A percentile compares a stretch with the other conserved stretches of the same genome.
These are phyloP conservation scores for Salvia miltiorrhiza DNA, from an alignment of 257 asterid genomes.

Conservation along the genomic window DNA sequence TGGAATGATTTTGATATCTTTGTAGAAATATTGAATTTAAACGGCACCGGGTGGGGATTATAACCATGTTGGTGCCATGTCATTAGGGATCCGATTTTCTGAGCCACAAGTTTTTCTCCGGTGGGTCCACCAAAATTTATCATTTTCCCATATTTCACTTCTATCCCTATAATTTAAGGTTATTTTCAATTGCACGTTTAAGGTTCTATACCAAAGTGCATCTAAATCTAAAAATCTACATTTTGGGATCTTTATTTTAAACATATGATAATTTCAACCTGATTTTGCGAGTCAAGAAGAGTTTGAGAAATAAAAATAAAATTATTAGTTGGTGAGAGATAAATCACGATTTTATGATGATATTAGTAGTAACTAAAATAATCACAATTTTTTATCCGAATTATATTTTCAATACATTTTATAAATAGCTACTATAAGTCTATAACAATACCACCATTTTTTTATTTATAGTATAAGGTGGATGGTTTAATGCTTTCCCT, in stretches of 20 bases:
- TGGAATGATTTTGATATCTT: conserved; percentile 47
- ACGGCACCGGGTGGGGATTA: conserved; percentile 15
- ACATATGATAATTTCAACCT: neutral
- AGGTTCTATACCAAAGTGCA: neutral
- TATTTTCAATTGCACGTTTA: neutral
- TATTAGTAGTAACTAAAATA: no score
- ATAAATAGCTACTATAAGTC: no score
- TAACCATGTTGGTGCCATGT: conserved; percentile 59
- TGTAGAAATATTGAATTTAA: conserved; percentile 13
- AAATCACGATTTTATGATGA: no score
- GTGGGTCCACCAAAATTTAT: conserved; percentile 33
- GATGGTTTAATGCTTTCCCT: no score
- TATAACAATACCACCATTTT: no score
- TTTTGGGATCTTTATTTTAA: neutral
- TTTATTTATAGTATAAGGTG: no score
- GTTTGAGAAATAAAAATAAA: no score
- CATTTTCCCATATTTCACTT: neutral
- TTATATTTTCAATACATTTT: no score
- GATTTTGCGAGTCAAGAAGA: neutral
- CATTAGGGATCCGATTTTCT: conserved; percentile 38
- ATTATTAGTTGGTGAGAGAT: no score
- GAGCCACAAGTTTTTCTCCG: conserved; percentile 64
- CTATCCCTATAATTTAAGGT: neutral
- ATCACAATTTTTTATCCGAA: no score
- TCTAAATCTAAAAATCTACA: neutral